A percentile compares a stretch with the other conserved stretches of the same genome.
Conservation (phyloP, 441 rosid species). For the Erysimum cheiri region DNA sequence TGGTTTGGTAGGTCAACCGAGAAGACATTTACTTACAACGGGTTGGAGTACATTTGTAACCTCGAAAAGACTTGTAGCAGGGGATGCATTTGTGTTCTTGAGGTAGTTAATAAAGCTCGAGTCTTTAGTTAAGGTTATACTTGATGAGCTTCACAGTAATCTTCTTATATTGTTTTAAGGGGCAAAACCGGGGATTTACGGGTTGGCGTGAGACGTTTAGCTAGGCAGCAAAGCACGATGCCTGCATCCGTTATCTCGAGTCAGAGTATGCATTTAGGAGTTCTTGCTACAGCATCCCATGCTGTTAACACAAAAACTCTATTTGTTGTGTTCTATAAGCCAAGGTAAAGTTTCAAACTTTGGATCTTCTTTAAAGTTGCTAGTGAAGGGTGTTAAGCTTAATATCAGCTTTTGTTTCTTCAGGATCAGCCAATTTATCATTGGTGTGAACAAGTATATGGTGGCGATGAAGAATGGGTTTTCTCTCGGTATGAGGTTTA, state of each 20-base stretch:
- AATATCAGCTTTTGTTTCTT: not conserved
- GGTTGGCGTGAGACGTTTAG: conserved; percentile 82
- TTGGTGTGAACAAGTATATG: conserved; percentile 75
- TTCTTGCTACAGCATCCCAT: conserved; percentile 97
- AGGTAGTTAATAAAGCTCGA: conserved; percentile 52
- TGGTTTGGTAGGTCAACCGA: conserved; percentile 73
- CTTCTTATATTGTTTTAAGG: conserved; percentile 49
- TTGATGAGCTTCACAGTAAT: not conserved
- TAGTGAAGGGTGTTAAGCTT: not conserved
- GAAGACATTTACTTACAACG: conserved; percentile 94
- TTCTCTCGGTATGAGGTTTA: conserved; percentile 83
- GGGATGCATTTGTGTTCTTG: conserved; percentile 92
- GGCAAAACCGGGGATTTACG: conserved; percentile 74
- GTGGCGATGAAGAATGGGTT: conserved; percentile 64
- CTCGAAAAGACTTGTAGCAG: conserved; percentile 86
- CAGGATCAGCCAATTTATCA: conserved; percentile 88
- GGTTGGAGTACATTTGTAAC: conserved; percentile 98
- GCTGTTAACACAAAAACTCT: conserved; percentile 75
- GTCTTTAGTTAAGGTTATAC: not conserved
- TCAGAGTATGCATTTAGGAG: conserved; percentile 98
- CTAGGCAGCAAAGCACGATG: conserved; percentile 72
- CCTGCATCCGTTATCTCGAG: conserved; percentile 94
- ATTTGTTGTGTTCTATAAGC: conserved; percentile 90
- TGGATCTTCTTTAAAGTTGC: not conserved
- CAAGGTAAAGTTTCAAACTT: conserved; percentile 60